These are phyloP conservation scores for Fallopia convolvulus DNA, from an alignment of 148 eudicot genomes.

Conservation along the genomic window DNA sequence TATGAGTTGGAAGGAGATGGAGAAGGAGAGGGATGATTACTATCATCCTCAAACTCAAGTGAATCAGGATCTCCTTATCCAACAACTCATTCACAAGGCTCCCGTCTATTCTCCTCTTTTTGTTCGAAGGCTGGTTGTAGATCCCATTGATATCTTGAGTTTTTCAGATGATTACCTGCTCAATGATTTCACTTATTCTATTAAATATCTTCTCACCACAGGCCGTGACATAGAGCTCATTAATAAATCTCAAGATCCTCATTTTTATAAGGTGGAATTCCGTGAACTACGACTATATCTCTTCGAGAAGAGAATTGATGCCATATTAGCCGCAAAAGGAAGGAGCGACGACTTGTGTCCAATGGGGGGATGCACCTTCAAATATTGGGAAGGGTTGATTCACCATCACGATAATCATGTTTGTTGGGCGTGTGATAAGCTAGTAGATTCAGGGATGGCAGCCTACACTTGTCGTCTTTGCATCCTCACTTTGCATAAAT, in stretches of 20 bases:
- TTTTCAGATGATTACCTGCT: background rate
- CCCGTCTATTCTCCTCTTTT: too few species aligned
- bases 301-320: background rate
- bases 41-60: background rate
- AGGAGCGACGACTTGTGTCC: background rate
- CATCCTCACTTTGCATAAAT: background rate
- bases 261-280: background rate
- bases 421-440: background rate
- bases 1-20: background rate
- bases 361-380: background rate
- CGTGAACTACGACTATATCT: background rate
- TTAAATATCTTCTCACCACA: background rate
- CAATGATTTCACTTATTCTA: background rate
- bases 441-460: background rate
- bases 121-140: background rate
- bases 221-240: background rate
- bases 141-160: background rate
- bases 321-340: background rate
- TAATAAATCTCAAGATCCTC: background rate
- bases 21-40: background rate
- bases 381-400: background rate
- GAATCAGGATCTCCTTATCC: too few species aligned
- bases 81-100: background rate
- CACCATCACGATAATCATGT: background rate
- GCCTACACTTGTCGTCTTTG: constrained; percentile 1